Conservation (phyloP, 2,329 filamentous ascomycete genomes). For the Aspergillus sp. region DNA sequence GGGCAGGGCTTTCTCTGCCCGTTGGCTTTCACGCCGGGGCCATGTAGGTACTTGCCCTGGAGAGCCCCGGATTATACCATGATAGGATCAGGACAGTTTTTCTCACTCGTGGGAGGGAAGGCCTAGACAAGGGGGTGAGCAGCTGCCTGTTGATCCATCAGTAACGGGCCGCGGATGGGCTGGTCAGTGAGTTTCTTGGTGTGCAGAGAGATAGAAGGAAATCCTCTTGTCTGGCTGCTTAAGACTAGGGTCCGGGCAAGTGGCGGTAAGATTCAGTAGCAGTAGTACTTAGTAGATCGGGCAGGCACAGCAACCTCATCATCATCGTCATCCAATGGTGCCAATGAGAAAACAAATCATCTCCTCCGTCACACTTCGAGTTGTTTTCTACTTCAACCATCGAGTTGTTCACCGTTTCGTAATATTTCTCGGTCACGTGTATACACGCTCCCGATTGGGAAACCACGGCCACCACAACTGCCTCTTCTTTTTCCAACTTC, state of each 20-base stretch:
- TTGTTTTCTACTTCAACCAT: not conserved
- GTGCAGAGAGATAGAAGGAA: not conserved
- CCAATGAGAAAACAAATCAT: not conserved
- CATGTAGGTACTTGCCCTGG: conserved; percentile 23
- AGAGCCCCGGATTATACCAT: conserved; percentile 8
- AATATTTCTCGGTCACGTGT: not conserved
- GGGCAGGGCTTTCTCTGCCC: conserved; percentile 8
- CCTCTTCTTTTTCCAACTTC: not conserved
- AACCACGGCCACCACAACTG: not conserved
- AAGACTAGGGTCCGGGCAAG: not conserved
- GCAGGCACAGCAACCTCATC: not conserved
- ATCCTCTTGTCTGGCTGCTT: not conserved
- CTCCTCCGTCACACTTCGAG: conserved; percentile 3
- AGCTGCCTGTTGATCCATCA: conserved; percentile 6
- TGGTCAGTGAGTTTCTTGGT: not conserved
- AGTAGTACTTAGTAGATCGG: not conserved
- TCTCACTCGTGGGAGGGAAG: not conserved
- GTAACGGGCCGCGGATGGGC: not conserved
- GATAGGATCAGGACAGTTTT: conserved; percentile 14
- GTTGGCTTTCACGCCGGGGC: conserved; percentile 15
- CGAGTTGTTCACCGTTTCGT: not conserved
- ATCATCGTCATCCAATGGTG: not conserved
- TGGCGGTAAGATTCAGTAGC: conserved; percentile 2
- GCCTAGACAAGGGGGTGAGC: conserved; percentile 10
- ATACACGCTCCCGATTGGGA: not conserved